phyloP scores from a whole-genome alignment of 148 eudicot genomes.

The Pharnaceum exiguum region DNA sequence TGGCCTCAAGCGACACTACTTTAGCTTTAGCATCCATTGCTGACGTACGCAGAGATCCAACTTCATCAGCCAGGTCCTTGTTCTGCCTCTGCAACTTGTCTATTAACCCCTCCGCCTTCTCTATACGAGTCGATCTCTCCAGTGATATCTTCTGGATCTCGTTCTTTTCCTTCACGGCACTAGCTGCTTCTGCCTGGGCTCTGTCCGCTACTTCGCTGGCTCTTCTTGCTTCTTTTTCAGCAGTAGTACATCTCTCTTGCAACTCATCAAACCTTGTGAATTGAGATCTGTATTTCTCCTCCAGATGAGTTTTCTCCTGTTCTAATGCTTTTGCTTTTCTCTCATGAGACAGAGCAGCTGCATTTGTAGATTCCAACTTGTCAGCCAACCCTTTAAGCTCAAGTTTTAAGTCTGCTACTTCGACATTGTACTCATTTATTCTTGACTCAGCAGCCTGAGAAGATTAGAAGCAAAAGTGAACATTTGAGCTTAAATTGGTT shows the following conservation, averaged over 20 bases:
- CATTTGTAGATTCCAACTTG: constrained; percentile 54
- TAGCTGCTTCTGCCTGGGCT: constrained; percentile 75
- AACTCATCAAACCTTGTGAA: constrained; percentile 78
- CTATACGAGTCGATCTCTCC: constrained; percentile 74
- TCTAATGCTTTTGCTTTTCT: constrained; percentile 66
- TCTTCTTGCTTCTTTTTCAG: constrained; percentile 83
- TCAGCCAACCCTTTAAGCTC: constrained; percentile 52
- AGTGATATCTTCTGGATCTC: constrained; percentile 59
- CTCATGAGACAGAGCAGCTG: constrained; percentile 61
- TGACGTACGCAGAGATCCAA: constrained; percentile 37
- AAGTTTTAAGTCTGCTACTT: constrained; percentile 46
- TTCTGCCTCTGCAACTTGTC: constrained; percentile 68
- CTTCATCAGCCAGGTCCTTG: constrained; percentile 45
- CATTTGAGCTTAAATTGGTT: too few relatives aligned
- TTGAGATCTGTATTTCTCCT: constrained; percentile 74
- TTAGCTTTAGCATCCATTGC: constrained; percentile 60
- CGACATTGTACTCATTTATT: constrained; percentile 53
- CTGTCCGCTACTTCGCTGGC: constrained; percentile 77
- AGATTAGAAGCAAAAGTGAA: constrained; percentile 11
- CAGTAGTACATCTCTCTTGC: constrained; percentile 68
- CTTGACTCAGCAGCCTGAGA: constrained; percentile 80
- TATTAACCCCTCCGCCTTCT: constrained; percentile 74
- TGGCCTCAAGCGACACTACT: constrained; percentile 60
- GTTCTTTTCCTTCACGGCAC: constrained; percentile 62
- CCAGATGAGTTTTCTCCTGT: constrained; percentile 74